Evolutionary conservation across 441 rosid species (phyloP), one percentile per base, ranked within the genome.

Genomic region (Croton setiger): DNA sequence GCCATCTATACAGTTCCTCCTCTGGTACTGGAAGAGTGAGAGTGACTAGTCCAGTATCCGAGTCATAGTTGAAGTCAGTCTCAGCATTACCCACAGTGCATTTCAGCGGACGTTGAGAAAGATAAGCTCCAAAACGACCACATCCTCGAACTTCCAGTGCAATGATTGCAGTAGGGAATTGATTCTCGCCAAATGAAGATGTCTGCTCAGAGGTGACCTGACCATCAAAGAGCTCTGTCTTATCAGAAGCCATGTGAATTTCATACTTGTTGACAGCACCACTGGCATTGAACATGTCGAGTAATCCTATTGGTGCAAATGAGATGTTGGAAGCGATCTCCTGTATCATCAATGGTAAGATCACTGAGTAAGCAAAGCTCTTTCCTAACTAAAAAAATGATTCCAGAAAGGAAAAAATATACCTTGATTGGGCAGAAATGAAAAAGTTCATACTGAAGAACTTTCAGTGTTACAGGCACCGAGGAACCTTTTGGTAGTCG

Each of bases 1-100:
- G 79, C 99, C 99, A 94, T 82, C 86, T 80, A 78, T 86, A 84
- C 97, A 90, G 84, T 69, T 92, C 98, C 73, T 85, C 85, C 54
- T 15, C 77, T 0, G 92, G 80, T 12, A 80, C 80, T 0, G 94
- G 91, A 18, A 95, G 78, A 31, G 67, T 74, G 76, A 86, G 35
- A 6, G 85, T 87, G 64, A 87, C 77, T 51, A 95, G 82, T 10
- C 99, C 98, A 0, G 74, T 77, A 55, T 77, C 87, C 0, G 79
- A 17, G 52, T 90, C 82, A 27, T 90, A 84, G 23, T 55, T 53
- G 74, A 94, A 94, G 17, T 75, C 83, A 2, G 80, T 80, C 76
- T 84, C 90, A 0, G 27, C 72, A 20, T 74, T 52, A 21, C 77
- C 88, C 47, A 94, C 87, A 0, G 51, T 66, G 76, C 97, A 90